Evolutionary conservation across 306 rosid genomes (phyloP), one percentile per base, ranked within the genome.

Genomic region (Dryas octopetala): DNA sequence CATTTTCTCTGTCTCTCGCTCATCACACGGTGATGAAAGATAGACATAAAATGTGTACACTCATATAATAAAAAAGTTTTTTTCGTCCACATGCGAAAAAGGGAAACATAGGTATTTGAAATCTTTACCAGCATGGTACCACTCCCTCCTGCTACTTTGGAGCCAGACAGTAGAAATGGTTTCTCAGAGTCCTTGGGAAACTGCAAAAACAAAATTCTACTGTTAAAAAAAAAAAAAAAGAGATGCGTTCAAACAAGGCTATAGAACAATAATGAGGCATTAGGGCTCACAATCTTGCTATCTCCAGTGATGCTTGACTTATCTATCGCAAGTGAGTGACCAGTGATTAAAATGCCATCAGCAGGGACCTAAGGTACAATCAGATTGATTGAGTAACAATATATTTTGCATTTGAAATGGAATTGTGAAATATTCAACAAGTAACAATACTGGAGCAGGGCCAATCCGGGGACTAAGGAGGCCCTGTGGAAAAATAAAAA

Each of bases 231-330:
- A 32, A 32, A 32, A 32, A 32, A 0, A 32, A 32, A 2, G 1
- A 32, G 1, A 23, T 23, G 23, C 2, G 3, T 64, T 11, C 4
- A 26, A 64, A 76, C 11, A 43, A 3, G 19, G 15, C 62, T 43
- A 62, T 57, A 61, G 50, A 65, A 8, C 2, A 32, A 32, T 32
- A 32, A 64, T 76, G 1, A 82, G 55, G 68, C 41, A 76, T 28
- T 60, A 73, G 61, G 59, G 75, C 97, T 91, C 79, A 90, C 98
- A 76, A 78, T 91, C 87, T 87, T 91, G 88, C 93, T 87, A 84
- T 91, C 98, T 62, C 98, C 98, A 32, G 97, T 94, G 97, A 94
- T 90, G 87, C 98, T 91, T 61, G 97, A 94, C 74, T 91, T 97
- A 78, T 94, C 98, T 75, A 94, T 82, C 40, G 96, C 87, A 66